Base-by-base conservation (phyloP, 2,329 filamentous ascomycete species). In the Seiridium cupressi region DNA sequence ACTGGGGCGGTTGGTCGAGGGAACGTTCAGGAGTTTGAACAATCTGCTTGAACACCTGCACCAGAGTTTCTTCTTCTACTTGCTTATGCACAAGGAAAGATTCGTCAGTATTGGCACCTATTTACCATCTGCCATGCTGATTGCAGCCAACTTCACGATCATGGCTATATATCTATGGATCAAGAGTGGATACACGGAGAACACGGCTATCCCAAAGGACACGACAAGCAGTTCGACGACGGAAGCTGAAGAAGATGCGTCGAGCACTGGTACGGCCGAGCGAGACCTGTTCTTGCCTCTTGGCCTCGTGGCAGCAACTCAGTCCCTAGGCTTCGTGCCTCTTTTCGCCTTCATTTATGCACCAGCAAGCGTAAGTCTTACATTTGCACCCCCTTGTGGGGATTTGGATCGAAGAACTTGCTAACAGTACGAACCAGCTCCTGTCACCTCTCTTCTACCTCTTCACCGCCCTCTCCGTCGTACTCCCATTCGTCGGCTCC, bases 91-190 rank as follows among this genome's bases (percentile, higher is more conserved):
- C 66, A 86, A 89, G 36, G 91, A 95, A 69, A 88, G 93, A 9
- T 99, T 99, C 72, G 95, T 98, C 67, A 98, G 93, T 76, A 99
- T 99, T 64, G 95, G 95, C 13, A 99, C 94, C 1, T 99, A 99
- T 71, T 83, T 99, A 3, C 95, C 95, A 0, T 96, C 92, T 67
- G 95, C 95, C n/a, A 99, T 99, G 95, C 78, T 98, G 55, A 84
- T 99, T 60, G 95, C 95, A 2, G 90, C 89, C 48, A 97, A 93
- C 73, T 98, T 98, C 71, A 97, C 91, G 36, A 94, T 99, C 72
- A 96, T 94, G 81, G 92, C 94, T 4, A 94, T 98, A 67, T 89
- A 89, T 13, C 80, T 97, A n/a, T 99, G 95, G 95, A 83, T 97
- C 13, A 88, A 91, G 74, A 97, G 92, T 68, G 94, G 94, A 1